phyloP scores from a whole-genome alignment of 768 basidiomycete species.

The Suillus lakei region DNA sequence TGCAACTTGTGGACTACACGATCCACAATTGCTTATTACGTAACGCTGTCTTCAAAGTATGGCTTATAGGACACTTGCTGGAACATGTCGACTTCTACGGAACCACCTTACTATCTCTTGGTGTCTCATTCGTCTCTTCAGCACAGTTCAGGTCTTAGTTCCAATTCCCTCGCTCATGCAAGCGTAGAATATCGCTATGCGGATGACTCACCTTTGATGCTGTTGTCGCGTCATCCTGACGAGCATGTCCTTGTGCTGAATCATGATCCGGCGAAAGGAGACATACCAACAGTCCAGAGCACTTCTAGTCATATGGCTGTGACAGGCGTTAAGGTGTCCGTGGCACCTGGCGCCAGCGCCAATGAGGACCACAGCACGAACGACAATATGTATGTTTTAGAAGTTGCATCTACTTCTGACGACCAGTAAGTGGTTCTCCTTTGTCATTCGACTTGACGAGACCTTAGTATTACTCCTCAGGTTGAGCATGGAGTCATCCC shows the following conservation, averaged over 20 bases:
- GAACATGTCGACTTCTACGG: conserved; percentile 23
- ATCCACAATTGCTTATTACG: conserved; percentile 8
- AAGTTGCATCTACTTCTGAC: conserved; percentile 57
- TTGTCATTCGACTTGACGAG: not conserved
- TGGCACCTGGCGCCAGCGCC: conserved; percentile 74
- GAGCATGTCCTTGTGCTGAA: conserved; percentile 81
- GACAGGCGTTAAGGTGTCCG: conserved; percentile 66
- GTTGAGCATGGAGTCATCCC: conserved; percentile 32
- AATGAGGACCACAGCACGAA: conserved; percentile 54
- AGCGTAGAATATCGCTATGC: conserved; percentile 81
- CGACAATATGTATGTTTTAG: conserved; percentile 76
- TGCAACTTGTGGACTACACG: too few species aligned
- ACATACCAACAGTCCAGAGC: conserved; percentile 54
- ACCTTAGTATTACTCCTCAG: conserved; percentile 10
- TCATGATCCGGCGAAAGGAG: conserved; percentile 52
- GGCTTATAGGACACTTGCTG: not conserved
- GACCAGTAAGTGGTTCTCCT: conserved; percentile 40
- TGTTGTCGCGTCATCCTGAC: conserved; percentile 61
- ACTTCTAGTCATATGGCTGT: conserved; percentile 52
- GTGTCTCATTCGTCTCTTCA: conserved; percentile 59
- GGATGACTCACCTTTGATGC: conserved; percentile 72
- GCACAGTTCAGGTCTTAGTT: conserved; percentile 42
- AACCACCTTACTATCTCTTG: conserved; percentile 71
- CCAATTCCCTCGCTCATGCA: conserved; percentile 56
- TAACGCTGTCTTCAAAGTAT: too few species aligned